Evolutionary conservation across 371 early-diverging fungal species (phyloP).

Genomic region (Antonospora locustae): DNA sequence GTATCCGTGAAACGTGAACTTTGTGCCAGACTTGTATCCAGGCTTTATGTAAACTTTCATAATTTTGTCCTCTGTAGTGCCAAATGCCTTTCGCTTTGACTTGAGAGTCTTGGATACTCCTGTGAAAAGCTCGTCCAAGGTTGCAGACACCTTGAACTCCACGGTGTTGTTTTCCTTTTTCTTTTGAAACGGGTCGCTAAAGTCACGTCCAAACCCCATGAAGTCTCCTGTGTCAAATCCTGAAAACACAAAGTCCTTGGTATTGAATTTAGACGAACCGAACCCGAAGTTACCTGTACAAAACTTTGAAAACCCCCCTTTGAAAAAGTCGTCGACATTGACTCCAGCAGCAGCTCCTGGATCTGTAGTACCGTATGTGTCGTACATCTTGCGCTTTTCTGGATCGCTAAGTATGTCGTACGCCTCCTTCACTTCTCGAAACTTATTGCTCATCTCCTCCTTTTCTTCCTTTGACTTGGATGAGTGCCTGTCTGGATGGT

Average conservation of each 20-base stretch:
- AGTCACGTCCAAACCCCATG: too few relatives aligned
- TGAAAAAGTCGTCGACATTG: conserved; percentile 66
- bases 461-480: conserved; percentile 67
- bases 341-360: conserved; percentile 61
- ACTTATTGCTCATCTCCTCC: conserved; percentile 70
- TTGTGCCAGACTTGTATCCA: conserved; percentile 92
- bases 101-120: conserved; percentile 77
- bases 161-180: conserved; percentile 4
- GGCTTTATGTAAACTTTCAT: conserved; percentile 72
- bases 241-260: too few relatives aligned
- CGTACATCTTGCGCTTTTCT: conserved; percentile 72
- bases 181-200: not conserved
- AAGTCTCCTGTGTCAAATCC: too few relatives aligned
- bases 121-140: conserved; percentile 76
- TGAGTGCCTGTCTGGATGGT: conserved; percentile 70
- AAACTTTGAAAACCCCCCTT: conserved; percentile 20
- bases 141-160: conserved; percentile 14
- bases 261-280: too few relatives aligned
- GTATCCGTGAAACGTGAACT: conserved; percentile 73
- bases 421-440: conserved; percentile 76
- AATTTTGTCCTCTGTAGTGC: conserved; percentile 58
- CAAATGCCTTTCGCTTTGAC: conserved; percentile 59
- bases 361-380: conserved; percentile 78
- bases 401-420: conserved; percentile 75
- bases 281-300: too few relatives aligned